phyloP scores from a whole-genome alignment of 345 rosid genomes.

The Ricinus communis region DNA sequence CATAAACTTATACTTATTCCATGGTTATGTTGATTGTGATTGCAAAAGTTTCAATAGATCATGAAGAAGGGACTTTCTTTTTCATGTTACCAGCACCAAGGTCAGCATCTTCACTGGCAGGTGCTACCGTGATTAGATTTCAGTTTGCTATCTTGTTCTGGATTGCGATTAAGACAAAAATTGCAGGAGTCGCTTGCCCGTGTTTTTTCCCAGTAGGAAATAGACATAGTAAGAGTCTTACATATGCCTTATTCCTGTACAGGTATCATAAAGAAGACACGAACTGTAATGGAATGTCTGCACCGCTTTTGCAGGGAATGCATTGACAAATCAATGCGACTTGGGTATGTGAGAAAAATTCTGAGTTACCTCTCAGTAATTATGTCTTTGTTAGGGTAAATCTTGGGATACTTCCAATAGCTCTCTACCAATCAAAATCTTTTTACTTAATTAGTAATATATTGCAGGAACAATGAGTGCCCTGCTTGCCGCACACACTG shows the following conservation, averaged over 20 bases:
- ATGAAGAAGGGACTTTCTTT: neutral
- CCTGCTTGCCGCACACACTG: conserved; percentile 99
- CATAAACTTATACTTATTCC: neutral
- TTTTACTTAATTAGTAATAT: conserved; percentile 17
- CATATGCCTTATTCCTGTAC: conserved; percentile 19
- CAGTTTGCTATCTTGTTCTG: neutral
- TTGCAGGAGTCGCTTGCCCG: neutral
- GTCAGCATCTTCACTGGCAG: neutral
- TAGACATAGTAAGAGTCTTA: neutral
- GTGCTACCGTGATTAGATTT: neutral
- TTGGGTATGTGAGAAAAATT: conserved; percentile 59
- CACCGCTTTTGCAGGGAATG: conserved; percentile 95
- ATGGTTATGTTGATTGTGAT: neutral
- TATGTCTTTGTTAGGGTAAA: conserved; percentile 8
- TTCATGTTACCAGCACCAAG: neutral
- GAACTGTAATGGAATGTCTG: conserved; percentile 95
- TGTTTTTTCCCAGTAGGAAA: neutral
- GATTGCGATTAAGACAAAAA: conserved; percentile 4
- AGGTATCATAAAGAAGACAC: conserved; percentile 94
- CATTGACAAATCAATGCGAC: conserved; percentile 94
- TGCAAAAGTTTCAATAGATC: neutral
- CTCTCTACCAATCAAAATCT: neutral
- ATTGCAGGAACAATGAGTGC: conserved; percentile 90
- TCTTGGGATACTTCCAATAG: conserved; percentile 13
- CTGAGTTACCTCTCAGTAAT: neutral